Percentiles rank a stretch among this genome's conserved stretches.
Conservation (phyloP, 345 rosid genomes). For the Eucalyptus cloeziana region DNA sequence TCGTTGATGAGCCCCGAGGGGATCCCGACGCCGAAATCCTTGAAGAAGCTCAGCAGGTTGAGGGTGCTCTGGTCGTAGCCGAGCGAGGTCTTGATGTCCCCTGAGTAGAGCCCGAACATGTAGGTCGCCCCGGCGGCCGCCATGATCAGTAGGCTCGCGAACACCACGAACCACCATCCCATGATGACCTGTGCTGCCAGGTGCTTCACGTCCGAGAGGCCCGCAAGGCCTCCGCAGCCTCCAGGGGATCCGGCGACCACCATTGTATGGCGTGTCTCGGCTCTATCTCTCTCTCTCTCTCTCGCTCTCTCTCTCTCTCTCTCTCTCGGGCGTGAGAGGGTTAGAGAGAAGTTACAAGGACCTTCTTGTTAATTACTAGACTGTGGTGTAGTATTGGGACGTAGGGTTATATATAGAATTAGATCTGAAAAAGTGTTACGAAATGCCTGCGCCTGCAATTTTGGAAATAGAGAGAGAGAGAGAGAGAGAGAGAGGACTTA, state of each 20-base stretch:
- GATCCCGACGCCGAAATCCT: slow-evolving; percentile 46
- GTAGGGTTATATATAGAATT: no score
- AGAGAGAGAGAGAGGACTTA: not conserved
- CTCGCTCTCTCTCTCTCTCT: no score
- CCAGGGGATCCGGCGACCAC: not conserved
- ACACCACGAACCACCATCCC: slow-evolving; percentile 47
- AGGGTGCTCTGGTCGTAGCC: slow-evolving; percentile 57
- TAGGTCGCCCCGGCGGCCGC: slow-evolving; percentile 44
- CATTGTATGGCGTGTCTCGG: no score
- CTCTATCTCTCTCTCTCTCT: no score
- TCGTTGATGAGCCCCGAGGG: slow-evolving; percentile 47
- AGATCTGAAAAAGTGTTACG: not conserved
- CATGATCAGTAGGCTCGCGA: slow-evolving; percentile 47
- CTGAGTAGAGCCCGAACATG: slow-evolving; percentile 43
- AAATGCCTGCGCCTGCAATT: no score
- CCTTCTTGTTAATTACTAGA: no score
- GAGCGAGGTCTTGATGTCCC: slow-evolving; percentile 9
- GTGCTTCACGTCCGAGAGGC: slow-evolving; percentile 1
- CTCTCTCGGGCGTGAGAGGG: no score
- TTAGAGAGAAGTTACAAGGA: no score
- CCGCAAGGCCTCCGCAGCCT: not conserved
- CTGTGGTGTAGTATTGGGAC: no score
- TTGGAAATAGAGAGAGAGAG: no score
- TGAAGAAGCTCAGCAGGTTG: slow-evolving; percentile 45
- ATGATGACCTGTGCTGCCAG: slow-evolving; percentile 15